Evolutionary conservation across 2,329 filamentous ascomycete genomes (phyloP).

Genomic region (Pseudophaeomoniella oleicola): DNA sequence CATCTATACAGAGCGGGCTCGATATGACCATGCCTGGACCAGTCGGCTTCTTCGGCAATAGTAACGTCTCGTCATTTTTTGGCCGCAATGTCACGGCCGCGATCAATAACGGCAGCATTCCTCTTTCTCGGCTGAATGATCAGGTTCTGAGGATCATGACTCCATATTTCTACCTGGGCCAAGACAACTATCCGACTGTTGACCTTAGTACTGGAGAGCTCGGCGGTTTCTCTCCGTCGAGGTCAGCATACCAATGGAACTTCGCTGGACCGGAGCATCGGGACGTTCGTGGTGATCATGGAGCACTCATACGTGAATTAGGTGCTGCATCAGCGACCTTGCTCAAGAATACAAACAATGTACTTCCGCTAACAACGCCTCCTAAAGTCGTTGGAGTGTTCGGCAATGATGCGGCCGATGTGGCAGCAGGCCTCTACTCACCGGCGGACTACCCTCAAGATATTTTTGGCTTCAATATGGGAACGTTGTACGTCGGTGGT

Average conservation of each 20-base stretch:
- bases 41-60: slow-evolving; percentile 3
- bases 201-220: background rate
- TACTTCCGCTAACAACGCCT: slow-evolving; percentile 32
- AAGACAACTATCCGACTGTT: slow-evolving; percentile 20
- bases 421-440: background rate
- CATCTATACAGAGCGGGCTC: slow-evolving; percentile 26
- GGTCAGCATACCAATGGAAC: background rate
- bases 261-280: slow-evolving; percentile 3
- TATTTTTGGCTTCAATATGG: slow-evolving; percentile 2
- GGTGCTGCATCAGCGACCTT: slow-evolving; percentile 43
- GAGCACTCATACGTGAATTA: slow-evolving; percentile 28
- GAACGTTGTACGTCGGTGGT: slow-evolving; percentile 12
- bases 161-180: slow-evolving; percentile 28
- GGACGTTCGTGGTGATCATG: slow-evolving; percentile 35
- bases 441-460: background rate
- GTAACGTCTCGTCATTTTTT: slow-evolving; percentile 16
- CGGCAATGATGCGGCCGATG: slow-evolving; percentile 31
- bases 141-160: slow-evolving; percentile 32
- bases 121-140: slow-evolving; percentile 26
- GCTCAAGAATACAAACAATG: slow-evolving; percentile 34
- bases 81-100: slow-evolving; percentile 20
- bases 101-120: slow-evolving; percentile 24
- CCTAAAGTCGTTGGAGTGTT: slow-evolving; percentile 33
- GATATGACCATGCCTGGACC: slow-evolving; percentile 31
- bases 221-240: background rate